Percentiles rank a stretch among this genome's conserved stretches.
phyloP scores from a whole-genome alignment of 768 basidiomycete genomes.

The Mycena polygramma region DNA sequence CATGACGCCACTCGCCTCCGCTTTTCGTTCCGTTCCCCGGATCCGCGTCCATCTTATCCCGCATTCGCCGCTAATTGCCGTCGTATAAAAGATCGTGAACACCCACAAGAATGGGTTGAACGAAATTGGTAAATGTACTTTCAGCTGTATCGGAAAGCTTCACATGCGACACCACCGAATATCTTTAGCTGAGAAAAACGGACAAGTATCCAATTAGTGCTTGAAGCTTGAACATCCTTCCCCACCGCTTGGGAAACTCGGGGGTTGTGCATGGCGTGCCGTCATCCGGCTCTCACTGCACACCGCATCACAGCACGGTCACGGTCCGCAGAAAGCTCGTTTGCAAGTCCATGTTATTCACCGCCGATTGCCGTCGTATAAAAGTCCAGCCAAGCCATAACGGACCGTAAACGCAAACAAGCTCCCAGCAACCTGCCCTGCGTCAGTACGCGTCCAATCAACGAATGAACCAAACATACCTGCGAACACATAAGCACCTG shows the following conservation, averaged over 20 bases:
- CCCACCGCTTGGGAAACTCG: too few relatives aligned
- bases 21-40: slow-evolving; percentile 3
- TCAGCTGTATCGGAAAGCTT: too few relatives aligned
- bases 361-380: slow-evolving; percentile 93
- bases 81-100: slow-evolving; percentile 93
- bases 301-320: too few relatives aligned
- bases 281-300: too few relatives aligned
- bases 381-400: slow-evolving; percentile 89
- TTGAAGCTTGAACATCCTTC: too few relatives aligned
- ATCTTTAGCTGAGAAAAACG: too few relatives aligned
- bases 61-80: slow-evolving; percentile 81
- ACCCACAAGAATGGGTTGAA: slow-evolving; percentile 58
- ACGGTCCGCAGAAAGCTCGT: too few relatives aligned
- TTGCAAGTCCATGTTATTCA: too few relatives aligned
- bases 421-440: slow-evolving; percentile 76
- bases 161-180: too few relatives aligned
- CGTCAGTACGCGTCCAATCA: slow-evolving; percentile 20
- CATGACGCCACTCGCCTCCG: background rate
- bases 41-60: slow-evolving; percentile 22
- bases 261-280: too few relatives aligned
- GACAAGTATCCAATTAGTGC: too few relatives aligned
- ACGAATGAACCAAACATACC: slow-evolving; percentile 54
- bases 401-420: slow-evolving; percentile 85
- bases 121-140: too few relatives aligned
- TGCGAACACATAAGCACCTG: slow-evolving; percentile 81